A percentile compares a stretch with the other conserved stretches of the same genome.
phyloP scores from a whole-genome alignment of 129 eudicot species.

The Heracleum sosnowskyi region DNA sequence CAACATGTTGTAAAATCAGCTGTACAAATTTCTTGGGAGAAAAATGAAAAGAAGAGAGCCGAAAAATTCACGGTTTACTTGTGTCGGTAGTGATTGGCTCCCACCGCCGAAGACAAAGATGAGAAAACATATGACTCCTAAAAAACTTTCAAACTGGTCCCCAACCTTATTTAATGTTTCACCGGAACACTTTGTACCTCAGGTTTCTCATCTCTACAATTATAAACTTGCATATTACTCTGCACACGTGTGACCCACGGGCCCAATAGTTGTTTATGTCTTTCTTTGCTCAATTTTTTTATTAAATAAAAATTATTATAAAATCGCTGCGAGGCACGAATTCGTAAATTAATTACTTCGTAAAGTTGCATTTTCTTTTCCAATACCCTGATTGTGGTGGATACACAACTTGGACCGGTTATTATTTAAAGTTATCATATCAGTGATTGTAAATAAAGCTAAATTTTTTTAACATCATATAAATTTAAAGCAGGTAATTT shows the following conservation, averaged over 20 bases:
- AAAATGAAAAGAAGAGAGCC: not conserved
- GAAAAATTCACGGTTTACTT: conserved; percentile 12
- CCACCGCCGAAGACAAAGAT: conserved; percentile 8
- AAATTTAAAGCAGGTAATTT: too few species aligned
- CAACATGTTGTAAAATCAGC: not conserved
- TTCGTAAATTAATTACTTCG: too few species aligned
- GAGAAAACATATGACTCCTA: not conserved
- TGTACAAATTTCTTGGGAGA: not conserved
- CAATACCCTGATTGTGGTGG: too few species aligned
- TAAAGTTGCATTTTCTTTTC: too few species aligned
- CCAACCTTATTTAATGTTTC: not conserved
- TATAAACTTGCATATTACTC: not conserved
- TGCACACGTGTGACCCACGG: not conserved
- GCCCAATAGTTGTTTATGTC: not conserved
- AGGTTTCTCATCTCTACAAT: not conserved
- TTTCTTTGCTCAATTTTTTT: too few species aligned
- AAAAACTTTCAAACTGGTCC: not conserved
- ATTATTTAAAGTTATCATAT: too few species aligned
- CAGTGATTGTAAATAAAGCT: too few species aligned
- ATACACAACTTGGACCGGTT: too few species aligned
- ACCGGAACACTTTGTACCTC: not conserved
- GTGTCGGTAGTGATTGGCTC: conserved; percentile 10
- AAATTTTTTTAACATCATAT: too few species aligned
- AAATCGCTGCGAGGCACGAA: too few species aligned
- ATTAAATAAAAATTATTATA: too few species aligned